phyloP scores from a whole-genome alignment of 805 yeast genomes.

The Pichia occidentalis region DNA sequence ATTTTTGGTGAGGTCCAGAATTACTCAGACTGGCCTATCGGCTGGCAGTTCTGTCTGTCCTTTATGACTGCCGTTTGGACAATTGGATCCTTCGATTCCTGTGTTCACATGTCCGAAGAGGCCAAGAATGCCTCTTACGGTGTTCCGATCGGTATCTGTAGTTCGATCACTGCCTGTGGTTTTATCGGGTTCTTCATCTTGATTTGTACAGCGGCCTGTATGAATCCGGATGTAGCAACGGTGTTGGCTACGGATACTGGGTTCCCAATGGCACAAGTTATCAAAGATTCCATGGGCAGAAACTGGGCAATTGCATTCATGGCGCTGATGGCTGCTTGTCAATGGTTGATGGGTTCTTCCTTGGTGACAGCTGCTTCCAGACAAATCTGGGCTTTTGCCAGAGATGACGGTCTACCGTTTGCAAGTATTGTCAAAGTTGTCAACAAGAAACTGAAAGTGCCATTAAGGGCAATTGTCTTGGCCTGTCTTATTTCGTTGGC shows the following conservation, averaged over 20 bases:
- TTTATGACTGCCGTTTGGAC: conserved; percentile 67
- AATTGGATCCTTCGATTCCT: conserved; percentile 64
- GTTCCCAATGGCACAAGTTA: conserved; percentile 57
- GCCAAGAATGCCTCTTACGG: conserved; percentile 54
- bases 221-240: conserved; percentile 37
- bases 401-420: conserved; percentile 68
- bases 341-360: conserved; percentile 59
- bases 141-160: conserved; percentile 56
- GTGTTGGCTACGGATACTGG: conserved; percentile 43
- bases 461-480: conserved; percentile 52
- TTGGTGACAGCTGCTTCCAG: conserved; percentile 57
- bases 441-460: conserved; percentile 46
- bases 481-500: conserved; percentile 41
- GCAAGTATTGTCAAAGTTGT: conserved; percentile 49
- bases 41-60: conserved; percentile 42
- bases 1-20: conserved; percentile 50
- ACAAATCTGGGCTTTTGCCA: conserved; percentile 68
- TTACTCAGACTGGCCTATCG: conserved; percentile 47
- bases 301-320: conserved; percentile 59
- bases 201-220: conserved; percentile 47
- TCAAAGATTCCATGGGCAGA: conserved; percentile 53
- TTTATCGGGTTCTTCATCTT: conserved; percentile 49
- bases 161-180: conserved; percentile 51
- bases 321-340: conserved; percentile 51
- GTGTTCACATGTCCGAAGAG: conserved; percentile 68